Conservation (phyloP, 345 rosid species). For the Pistacia atlantica region DNA sequence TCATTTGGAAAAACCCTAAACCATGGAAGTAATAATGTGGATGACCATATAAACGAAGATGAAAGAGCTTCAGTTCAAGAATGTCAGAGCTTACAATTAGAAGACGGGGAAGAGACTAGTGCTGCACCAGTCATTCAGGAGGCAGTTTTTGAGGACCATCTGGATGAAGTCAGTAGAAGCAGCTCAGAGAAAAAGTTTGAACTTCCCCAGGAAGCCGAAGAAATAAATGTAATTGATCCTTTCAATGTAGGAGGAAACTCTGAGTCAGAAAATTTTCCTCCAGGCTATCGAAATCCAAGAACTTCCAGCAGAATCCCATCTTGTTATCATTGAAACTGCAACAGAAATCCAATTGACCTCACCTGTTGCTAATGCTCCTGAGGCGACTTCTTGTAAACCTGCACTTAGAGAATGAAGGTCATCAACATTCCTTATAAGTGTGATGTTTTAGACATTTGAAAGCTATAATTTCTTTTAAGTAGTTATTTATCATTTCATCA, state of each 20-base stretch:
- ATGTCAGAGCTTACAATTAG: conserved; percentile 1
- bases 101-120: conserved; percentile 6
- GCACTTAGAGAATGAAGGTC: conserved; percentile 19
- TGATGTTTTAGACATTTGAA: not conserved
- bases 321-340: conserved; percentile 1
- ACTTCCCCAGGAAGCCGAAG: conserved; percentile 18
- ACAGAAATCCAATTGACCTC: conserved; percentile 10
- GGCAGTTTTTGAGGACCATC: conserved; percentile 12
- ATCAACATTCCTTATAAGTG: conserved; percentile 3
- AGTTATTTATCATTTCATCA: not conserved
- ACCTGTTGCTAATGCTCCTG: not conserved
- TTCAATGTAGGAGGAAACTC: conserved; percentile 11
- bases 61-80: conserved; percentile 12
- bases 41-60: conserved; percentile 6
- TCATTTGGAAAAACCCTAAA: conserved; percentile 1
- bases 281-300: conserved; percentile 10
- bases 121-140: conserved; percentile 6
- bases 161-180: conserved; percentile 6
- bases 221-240: conserved; percentile 7
- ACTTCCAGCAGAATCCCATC: conserved; percentile 5
- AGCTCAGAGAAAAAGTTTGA: conserved; percentile 9
- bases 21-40: conserved; percentile 6
- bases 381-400: not conserved
- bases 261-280: not conserved
- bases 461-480: not conserved